Base-by-base conservation (phyloP, 1,139 yeast genomes). In the Hansenula anomala region DNA sequence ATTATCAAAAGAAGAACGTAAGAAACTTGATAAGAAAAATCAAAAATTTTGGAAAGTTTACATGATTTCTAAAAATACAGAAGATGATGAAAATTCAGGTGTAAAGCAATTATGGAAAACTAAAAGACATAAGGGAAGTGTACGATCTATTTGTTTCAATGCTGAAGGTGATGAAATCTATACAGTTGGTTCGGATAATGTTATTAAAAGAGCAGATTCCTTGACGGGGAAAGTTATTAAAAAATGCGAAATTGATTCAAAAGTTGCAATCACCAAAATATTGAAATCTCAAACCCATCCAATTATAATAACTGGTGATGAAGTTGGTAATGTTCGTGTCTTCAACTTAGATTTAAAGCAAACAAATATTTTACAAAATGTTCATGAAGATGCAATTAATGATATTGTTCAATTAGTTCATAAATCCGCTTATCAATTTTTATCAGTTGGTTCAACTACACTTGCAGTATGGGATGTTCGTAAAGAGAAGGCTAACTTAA, bases 41-140 rank as follows among this genome's bases (percentile, higher is more conserved):
- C 60, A 60, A 33, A 69, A 69, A 43, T 66, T 76, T 66, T 78
- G 84, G 83, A 60, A 64, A 4, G 66, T 70, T 3, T 63, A 66
- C 3, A 56, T 59, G 5, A 51, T 59, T 1, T 43, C 56, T 26
- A 58, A 59, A 28, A 59, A 61, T 3, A 62, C 56, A 1, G 50
- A 55, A 7, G 57, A 53, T 6, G 59, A 55, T n/a, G 63, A n/a
- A 28, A 11, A 55, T 5, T 40, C 61, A 15, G 56, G 59, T 4
- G 57, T 76, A 4, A 60, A 59, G 4, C 55, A 67, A n/a, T 46
- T 69, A 29, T 92, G 97, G 97, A 75, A 82, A 42, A 89, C 97
- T 0, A 86, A 78, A 54, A 73, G 97, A 55, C 97, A 92, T 58
- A 88, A 88, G 60, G 92, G 90, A 1, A 84, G 96, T 44, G 87